These are phyloP conservation scores for Hyaloscypha bicolor DNA, from an alignment of 495 filamentous ascomycete genomes.

Conservation along the genomic window DNA sequence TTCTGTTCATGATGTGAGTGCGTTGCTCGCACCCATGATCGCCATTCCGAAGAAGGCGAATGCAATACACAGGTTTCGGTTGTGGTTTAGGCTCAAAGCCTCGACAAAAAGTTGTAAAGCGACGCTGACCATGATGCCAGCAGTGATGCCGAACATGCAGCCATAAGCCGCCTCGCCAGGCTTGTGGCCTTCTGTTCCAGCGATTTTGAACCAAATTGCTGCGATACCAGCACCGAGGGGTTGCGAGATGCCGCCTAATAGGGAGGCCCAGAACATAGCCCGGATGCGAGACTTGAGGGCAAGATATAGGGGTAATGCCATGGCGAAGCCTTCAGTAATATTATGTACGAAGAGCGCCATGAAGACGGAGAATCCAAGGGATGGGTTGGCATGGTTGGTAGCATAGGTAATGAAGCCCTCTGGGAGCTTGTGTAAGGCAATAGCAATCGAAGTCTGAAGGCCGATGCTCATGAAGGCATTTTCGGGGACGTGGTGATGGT, in stretches of 20 bases:
- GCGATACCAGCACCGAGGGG: conserved; percentile 85
- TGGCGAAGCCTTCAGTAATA: conserved; percentile 93
- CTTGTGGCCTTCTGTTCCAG: conserved; percentile 45
- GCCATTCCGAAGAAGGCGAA: conserved; percentile 92
- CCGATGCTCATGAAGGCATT: conserved; percentile 94
- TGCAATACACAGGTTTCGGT: conserved; percentile 73
- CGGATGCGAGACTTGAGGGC: conserved; percentile 73
- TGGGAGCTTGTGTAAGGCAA: conserved; percentile 94
- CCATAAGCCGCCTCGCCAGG: conserved; percentile 79
- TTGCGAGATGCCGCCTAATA: conserved; percentile 85
- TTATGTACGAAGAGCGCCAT: conserved; percentile 97
- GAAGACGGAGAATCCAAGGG: conserved; percentile 87
- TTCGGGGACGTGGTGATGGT: conserved; percentile 95
- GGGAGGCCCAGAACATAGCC: conserved; percentile 81
- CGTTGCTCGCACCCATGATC: conserved; percentile 83
- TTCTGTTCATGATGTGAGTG: conserved; percentile 57
- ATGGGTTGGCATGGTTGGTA: conserved; percentile 92
- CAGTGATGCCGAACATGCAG: conserved; percentile 83
- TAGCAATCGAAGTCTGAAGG: conserved; percentile 89
- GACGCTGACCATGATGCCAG: conserved; percentile 94
- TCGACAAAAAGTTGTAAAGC: conserved; percentile 88
- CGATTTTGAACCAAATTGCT: conserved; percentile 75
- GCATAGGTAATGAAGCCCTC: conserved; percentile 99
- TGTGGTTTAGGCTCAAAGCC: conserved; percentile 79
- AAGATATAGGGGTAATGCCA: conserved; percentile 89